Evolutionary conservation across 78 protist genomes (phyloP).

Genomic region (Chrysochromulina tobinii): DNA sequence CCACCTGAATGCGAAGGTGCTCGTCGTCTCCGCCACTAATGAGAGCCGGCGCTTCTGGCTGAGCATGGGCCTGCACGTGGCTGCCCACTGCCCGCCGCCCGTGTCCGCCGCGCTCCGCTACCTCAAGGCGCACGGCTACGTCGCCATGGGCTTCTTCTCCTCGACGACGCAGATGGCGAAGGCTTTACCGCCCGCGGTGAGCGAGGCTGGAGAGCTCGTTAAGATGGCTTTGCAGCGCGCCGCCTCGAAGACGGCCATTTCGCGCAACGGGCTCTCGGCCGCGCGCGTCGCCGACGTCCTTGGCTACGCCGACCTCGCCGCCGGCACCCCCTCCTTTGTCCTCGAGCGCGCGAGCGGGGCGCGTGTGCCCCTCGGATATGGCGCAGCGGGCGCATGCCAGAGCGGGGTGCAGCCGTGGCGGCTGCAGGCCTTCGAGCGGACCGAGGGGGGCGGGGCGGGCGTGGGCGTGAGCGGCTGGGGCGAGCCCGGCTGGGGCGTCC

Average conservation of each 20-base stretch:
- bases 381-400: background rate
- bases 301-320: background rate
- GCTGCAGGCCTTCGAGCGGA: background rate
- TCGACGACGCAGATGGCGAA: background rate
- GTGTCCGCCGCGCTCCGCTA: background rate
- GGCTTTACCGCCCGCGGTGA: too few species aligned
- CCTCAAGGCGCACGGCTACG: background rate
- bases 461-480: too few species aligned
- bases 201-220: too few species aligned
- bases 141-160: background rate
- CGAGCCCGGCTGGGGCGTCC: background rate
- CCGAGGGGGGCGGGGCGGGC: background rate
- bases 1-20: background rate
- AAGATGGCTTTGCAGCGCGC: too few species aligned
- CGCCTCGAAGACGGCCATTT: background rate
- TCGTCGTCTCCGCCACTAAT: conserved; percentile 15
- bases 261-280: background rate
- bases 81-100: background rate
- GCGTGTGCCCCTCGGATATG: too few species aligned
- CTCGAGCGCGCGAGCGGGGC: too few species aligned
- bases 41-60: conserved; percentile 14
- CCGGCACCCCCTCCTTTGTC: too few species aligned
- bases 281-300: background rate
- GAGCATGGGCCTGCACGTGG: background rate
- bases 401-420: too few species aligned